These are phyloP conservation scores for Phytophthora cajani DNA, from an alignment of 352 stramenopile species.

Conservation along the genomic window DNA sequence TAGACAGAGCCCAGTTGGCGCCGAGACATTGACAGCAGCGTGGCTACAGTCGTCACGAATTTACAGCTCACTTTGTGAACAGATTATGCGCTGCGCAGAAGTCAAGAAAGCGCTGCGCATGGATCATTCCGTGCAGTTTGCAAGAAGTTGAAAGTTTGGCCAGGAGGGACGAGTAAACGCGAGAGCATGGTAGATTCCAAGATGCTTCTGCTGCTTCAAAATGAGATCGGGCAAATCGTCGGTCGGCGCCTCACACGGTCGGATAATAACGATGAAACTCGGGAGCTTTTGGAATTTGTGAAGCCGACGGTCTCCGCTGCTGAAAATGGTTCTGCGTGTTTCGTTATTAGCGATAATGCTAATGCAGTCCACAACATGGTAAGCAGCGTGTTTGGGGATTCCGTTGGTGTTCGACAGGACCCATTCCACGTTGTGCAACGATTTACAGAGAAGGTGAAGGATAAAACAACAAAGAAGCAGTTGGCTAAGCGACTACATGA, in stretches of 20 bases:
- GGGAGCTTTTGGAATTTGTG: background rate
- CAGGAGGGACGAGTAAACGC: background rate
- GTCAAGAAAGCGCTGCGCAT: conserved; percentile 11
- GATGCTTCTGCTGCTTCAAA: conserved; percentile 12
- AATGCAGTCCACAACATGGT: background rate
- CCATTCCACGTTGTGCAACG: background rate
- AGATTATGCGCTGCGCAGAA: background rate
- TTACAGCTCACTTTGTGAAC: conserved; percentile 1
- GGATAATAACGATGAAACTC: background rate
- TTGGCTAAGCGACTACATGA: background rate
- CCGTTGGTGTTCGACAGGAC: background rate
- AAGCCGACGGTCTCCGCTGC: background rate
- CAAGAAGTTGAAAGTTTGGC: conserved; percentile 7
- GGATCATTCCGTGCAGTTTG: conserved; percentile 22
- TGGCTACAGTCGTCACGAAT: background rate
- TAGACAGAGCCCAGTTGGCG: background rate
- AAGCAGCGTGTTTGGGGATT: background rate
- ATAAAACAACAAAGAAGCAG: background rate
- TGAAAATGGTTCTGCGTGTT: background rate
- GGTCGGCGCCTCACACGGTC: background rate
- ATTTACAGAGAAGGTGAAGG: conserved; percentile 1
- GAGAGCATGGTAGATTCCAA: conserved; percentile 8
- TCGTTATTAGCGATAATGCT: background rate
- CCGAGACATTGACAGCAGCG: background rate
- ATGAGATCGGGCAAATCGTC: conserved; percentile 8